Base-by-base conservation (phyloP, 345 rosid species). In the Gynandropsis gynandra region DNA sequence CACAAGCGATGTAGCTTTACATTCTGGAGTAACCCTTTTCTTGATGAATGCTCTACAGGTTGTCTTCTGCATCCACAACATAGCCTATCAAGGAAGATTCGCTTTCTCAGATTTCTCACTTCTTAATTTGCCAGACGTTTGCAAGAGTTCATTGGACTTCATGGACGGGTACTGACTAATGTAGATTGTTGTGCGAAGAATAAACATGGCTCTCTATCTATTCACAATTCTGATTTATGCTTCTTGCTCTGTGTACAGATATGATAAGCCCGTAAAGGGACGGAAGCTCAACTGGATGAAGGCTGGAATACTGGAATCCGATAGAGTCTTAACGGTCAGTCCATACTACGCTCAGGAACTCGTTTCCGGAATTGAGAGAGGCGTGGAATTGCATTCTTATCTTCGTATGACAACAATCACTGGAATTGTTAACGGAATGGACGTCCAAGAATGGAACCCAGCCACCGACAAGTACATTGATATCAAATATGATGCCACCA, bases 221-320 rank as follows among this genome's bases (percentile, higher is more conserved):
- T 62, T 47, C 11, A 1, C 14, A 29, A 10, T 29, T 19, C 29
- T 50, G 9, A 41, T 39, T 35, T 31, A 13, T n/a, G 15, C 14
- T 61, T 6, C 16, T 47, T 58, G 52, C 51, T 51, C 27, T 7
- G 14, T 57, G 10, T 40, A 48, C 68, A 89, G 97, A 50, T 52
- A 78, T 54, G 14, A 52, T 4, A 75, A 82, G 70, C 96, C 98
- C 1, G 75, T 57, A 19, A 78, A 79, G 72, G 98, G 98, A 58
- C 76, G 93, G 72, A 92, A 92, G 65, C 82, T 87, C 63, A 92
- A 92, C 58, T 92, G 98, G 98, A 76, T 92, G 96, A 87, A 92
- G 59, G 95, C 89, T 67, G 98, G 74, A 38, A 73, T 92, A 58
- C 62, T 84, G 16, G 95, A 92, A 82, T 60, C 95, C 0, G 56